phyloP scores from a whole-genome alignment of 2,329 filamentous ascomycete species.

The Bisporella sp. region DNA sequence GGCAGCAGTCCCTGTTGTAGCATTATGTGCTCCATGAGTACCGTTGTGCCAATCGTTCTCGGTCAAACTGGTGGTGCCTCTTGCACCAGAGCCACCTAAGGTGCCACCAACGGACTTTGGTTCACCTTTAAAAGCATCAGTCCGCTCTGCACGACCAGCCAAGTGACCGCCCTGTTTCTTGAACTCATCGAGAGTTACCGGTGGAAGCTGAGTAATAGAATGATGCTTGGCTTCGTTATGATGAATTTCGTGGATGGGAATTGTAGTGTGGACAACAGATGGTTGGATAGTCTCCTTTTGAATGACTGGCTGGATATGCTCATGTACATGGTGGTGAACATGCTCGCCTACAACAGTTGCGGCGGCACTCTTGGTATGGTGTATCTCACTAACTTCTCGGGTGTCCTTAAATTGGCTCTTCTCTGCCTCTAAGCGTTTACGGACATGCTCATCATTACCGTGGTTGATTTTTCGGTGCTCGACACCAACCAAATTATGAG shows the following conservation, averaged over 20 bases:
- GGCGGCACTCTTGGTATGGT: conserved; percentile 39
- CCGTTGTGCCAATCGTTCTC: conserved; percentile 12
- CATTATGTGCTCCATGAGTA: conserved; percentile 4
- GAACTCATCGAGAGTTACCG: conserved; percentile 60
- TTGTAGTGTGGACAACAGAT: conserved; percentile 62
- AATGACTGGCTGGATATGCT: conserved; percentile 59
- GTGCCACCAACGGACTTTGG: conserved; percentile 39
- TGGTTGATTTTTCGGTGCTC: conserved; percentile 57
- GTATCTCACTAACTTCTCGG: conserved; percentile 37
- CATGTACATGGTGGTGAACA: conserved; percentile 46
- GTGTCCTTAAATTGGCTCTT: conserved; percentile 46
- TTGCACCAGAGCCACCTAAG: conserved; percentile 21
- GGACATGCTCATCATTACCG: conserved; percentile 43
- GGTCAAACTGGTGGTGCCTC: conserved; percentile 22
- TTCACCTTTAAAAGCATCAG: conserved; percentile 56
- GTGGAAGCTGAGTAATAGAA: conserved; percentile 53
- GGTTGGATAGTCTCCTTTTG: conserved; percentile 64
- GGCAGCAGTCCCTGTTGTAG: not conserved
- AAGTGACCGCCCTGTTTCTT: conserved; percentile 45
- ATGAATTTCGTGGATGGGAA: conserved; percentile 66
- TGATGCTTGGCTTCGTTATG: conserved; percentile 62
- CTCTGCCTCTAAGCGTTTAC: conserved; percentile 44
- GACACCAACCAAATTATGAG: conserved; percentile 49
- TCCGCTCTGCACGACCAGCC: conserved; percentile 45
- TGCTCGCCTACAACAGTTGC: conserved; percentile 53